These are phyloP conservation scores for Candida nemodendra DNA, from an alignment of 805 yeast genomes.

Conservation along the genomic window DNA sequence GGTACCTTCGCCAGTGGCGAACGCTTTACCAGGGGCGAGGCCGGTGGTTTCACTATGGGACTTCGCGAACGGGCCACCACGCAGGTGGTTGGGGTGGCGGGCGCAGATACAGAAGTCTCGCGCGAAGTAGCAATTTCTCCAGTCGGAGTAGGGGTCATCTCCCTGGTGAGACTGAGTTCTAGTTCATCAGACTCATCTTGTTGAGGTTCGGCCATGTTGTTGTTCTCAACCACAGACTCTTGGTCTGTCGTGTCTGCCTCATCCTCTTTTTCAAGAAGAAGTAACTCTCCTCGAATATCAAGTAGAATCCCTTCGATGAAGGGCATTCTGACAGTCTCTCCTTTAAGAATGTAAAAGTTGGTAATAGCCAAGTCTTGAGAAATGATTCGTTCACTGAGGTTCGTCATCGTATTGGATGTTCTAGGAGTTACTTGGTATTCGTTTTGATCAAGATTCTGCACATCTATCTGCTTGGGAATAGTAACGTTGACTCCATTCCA, in stretches of 20 bases:
- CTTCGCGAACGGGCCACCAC: background rate
- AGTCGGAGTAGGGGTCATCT: background rate
- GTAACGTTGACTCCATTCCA: constrained; percentile 74
- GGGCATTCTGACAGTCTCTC: constrained; percentile 67
- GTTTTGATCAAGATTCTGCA: constrained; percentile 20
- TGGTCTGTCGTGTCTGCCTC: constrained; percentile 14
- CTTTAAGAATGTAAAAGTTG: constrained; percentile 55
- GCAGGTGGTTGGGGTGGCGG: background rate
- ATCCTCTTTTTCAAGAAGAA: constrained; percentile 21
- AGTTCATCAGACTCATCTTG: background rate
- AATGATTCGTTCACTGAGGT: constrained; percentile 34
- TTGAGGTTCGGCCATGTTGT: background rate
- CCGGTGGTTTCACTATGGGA: too few relatives aligned
- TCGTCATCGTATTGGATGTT: constrained; percentile 7
- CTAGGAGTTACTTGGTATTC: constrained; percentile 18
- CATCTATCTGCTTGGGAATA: constrained; percentile 49
- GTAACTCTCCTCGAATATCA: constrained; percentile 67
- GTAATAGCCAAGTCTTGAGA: constrained; percentile 42
- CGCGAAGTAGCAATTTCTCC: background rate
- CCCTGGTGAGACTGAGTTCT: background rate
- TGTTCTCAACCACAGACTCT: constrained; percentile 11
- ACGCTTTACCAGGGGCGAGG: too few relatives aligned
- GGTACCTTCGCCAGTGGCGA: constrained; percentile 1
- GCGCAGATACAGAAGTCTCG: background rate
- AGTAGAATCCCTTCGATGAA: constrained; percentile 57